Evolutionary conservation across 1,284 basidiomycete genomes (phyloP), one percentile per base, ranked within the genome.

Genomic region (Vanrija sp.): DNA sequence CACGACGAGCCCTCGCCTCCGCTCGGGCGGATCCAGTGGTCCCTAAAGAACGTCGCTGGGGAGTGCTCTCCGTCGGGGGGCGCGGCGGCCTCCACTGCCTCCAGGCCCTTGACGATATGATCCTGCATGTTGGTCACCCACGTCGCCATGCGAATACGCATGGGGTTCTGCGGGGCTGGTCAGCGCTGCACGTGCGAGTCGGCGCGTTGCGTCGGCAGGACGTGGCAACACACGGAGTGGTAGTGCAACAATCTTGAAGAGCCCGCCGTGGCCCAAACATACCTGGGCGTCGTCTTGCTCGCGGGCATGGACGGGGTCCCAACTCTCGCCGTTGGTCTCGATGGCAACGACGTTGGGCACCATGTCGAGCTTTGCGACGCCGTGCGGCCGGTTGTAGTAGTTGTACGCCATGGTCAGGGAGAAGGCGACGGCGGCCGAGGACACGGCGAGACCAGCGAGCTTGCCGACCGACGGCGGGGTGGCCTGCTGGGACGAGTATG

Each of bases 1-100:
- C 91, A 95, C 1, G 91, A 94, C 55, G 86, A 83, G 15, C 95
- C 95, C 54, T 83, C 83, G 1, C 94, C 94, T 4, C 94, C 93
- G 49, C 72, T 67, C 18, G 86, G 75, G 49, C 95, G 84, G 49
- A 85, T 74, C 94, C 95, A 95, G 38, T 84, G 80, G 76, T 98
- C 95, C 46, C 89, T 87, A 63, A 89, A 83, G 82, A 98, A 98
- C 19, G 50, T 60, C 52, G 65, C 65, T 14, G 71, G 65, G 16
- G 84, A 82, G 46, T 61, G 60, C 51, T 61, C 60, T 21, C 55
- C 60, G 60, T 61, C 60, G 21, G 60, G 60, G 51, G 60, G 60
- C 2, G 85, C 82, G 43, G 77, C 72, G 5, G 86, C 83, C 71
- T 98, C 95, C 64, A 96, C 83, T 12, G 80, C 72, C 73, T 96